Evolutionary conservation across 495 filamentous ascomycete genomes (phyloP).

Genomic region (Aspergillus leporis): DNA sequence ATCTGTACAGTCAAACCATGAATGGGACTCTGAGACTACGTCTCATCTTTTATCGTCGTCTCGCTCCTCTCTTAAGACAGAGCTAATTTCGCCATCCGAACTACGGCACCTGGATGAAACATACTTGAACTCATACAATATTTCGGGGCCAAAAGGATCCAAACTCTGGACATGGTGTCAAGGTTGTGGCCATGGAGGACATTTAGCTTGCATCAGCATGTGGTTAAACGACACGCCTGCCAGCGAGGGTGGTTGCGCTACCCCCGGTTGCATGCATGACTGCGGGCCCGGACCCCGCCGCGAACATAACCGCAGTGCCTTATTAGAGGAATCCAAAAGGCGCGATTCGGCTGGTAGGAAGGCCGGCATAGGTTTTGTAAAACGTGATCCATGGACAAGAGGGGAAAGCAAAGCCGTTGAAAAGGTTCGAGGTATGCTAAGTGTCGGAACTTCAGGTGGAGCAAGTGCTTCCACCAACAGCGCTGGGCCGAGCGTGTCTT

Average conservation of each 20-base stretch:
- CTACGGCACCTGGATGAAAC: slow-evolving; percentile 17
- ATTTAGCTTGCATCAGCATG: slow-evolving; percentile 63
- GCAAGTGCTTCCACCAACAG: slow-evolving; percentile 26
- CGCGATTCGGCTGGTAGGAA: slow-evolving; percentile 40
- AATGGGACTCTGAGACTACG: slow-evolving; percentile 21
- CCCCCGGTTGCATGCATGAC: slow-evolving; percentile 71
- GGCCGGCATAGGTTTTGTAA: slow-evolving; percentile 39
- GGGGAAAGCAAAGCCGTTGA: slow-evolving; percentile 48
- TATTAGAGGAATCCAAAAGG: slow-evolving; percentile 36
- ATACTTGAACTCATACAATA: slow-evolving; percentile 16
- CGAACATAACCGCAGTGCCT: slow-evolving; percentile 39
- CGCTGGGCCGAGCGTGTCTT: slow-evolving; percentile 21
- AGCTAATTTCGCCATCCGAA: slow-evolving; percentile 30
- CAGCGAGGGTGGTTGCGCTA: slow-evolving; percentile 71
- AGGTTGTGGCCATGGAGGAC: slow-evolving; percentile 74
- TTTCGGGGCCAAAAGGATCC: slow-evolving; percentile 33
- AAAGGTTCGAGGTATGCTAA: slow-evolving; percentile 50
- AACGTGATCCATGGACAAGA: slow-evolving; percentile 44
- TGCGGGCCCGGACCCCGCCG: slow-evolving; percentile 66
- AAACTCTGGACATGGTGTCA: slow-evolving; percentile 70
- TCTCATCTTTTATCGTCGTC: slow-evolving; percentile 32
- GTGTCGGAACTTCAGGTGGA: slow-evolving; percentile 28
- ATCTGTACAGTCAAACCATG: slow-evolving; percentile 16
- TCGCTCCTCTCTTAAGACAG: slow-evolving; percentile 33
- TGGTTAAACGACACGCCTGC: slow-evolving; percentile 61